These are phyloP conservation scores for Pythium dissimile DNA, from an alignment of 352 stramenopile species.

Conservation along the genomic window DNA sequence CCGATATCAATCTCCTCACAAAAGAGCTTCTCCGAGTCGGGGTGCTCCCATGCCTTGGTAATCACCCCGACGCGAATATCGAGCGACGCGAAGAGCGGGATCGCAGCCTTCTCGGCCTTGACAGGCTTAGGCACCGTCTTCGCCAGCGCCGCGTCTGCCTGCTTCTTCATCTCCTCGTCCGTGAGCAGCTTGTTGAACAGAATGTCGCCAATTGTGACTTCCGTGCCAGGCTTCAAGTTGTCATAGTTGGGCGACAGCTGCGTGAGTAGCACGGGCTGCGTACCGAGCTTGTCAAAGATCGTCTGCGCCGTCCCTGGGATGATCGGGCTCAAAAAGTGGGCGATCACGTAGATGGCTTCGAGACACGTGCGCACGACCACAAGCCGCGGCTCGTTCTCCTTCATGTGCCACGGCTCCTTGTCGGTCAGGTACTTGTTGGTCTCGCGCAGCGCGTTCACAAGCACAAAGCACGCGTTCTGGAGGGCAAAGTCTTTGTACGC, in stretches of 20 bases:
- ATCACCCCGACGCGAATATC: slow-evolving; percentile 84
- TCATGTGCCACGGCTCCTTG: slow-evolving; percentile 97
- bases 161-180: slow-evolving; percentile 72
- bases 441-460: slow-evolving; percentile 90
- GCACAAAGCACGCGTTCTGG: slow-evolving; percentile 85
- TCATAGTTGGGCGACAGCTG: slow-evolving; percentile 82
- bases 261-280: slow-evolving; percentile 64
- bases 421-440: slow-evolving; percentile 98
- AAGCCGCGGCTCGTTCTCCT: slow-evolving; percentile 84
- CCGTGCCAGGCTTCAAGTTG: slow-evolving; percentile 90
- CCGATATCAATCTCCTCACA: slow-evolving; percentile 99
- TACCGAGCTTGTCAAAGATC: slow-evolving; percentile 96
- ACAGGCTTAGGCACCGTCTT: slow-evolving; percentile 34
- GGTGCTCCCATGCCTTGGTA: slow-evolving; percentile 80
- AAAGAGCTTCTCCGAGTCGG: slow-evolving; percentile 93
- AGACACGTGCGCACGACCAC: slow-evolving; percentile 94
- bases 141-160: slow-evolving; percentile 41
- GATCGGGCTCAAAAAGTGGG: slow-evolving; percentile 95
- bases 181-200: slow-evolving; percentile 93
- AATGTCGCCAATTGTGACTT: slow-evolving; percentile 91
- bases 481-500: slow-evolving; percentile 94
- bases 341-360: slow-evolving; percentile 96
- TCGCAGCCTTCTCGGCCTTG: slow-evolving; percentile 48
- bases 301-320: slow-evolving; percentile 86
- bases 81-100: slow-evolving; percentile 66